Percentiles rank a stretch among this genome's conserved stretches.
Evolutionary conservation across 306 rosid species (phyloP).

Genomic region (Canavalia gladiata): DNA sequence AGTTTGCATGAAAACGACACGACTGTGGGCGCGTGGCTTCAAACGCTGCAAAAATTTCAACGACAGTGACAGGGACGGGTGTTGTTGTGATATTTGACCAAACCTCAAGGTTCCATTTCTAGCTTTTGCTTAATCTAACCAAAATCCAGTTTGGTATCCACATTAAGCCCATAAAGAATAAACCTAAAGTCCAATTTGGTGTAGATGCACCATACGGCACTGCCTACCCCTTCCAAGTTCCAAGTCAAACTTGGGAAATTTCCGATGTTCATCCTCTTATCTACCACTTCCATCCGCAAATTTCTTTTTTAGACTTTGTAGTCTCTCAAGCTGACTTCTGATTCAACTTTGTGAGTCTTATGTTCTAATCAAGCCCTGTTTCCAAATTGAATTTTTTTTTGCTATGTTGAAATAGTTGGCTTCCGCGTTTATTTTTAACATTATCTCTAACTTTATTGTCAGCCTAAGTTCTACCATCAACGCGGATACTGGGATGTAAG

Average conservation of each 20-base stretch:
- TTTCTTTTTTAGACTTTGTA: no score
- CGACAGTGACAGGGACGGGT: conserved; percentile 6
- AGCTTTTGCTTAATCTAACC: conserved; percentile 13
- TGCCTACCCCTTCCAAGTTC: conserved; percentile 51
- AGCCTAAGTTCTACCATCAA: conserved; percentile 4
- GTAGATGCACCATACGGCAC: conserved; percentile 53
- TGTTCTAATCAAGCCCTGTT: background rate
- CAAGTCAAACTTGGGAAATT: conserved; percentile 54
- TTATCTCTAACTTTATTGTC: background rate
- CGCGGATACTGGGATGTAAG: conserved; percentile 14
- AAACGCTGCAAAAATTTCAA: conserved; percentile 27
- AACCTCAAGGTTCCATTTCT: conserved; percentile 41
- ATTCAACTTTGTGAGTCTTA: background rate
- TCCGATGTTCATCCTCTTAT: conserved; percentile 15
- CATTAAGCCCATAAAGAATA: background rate
- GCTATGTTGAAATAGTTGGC: no score
- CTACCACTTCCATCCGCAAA: background rate
- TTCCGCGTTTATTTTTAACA: background rate
- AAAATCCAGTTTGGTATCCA: conserved; percentile 11
- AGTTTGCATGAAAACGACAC: conserved; percentile 36
- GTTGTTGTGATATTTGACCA: conserved; percentile 55
- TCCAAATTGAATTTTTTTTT: background rate
- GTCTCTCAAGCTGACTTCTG: background rate
- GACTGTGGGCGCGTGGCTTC: conserved; percentile 17
- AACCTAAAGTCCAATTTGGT: conserved; percentile 54